Evolutionary conservation across 768 basidiomycete genomes (phyloP).

Genomic region (Lentinula lateritia): DNA sequence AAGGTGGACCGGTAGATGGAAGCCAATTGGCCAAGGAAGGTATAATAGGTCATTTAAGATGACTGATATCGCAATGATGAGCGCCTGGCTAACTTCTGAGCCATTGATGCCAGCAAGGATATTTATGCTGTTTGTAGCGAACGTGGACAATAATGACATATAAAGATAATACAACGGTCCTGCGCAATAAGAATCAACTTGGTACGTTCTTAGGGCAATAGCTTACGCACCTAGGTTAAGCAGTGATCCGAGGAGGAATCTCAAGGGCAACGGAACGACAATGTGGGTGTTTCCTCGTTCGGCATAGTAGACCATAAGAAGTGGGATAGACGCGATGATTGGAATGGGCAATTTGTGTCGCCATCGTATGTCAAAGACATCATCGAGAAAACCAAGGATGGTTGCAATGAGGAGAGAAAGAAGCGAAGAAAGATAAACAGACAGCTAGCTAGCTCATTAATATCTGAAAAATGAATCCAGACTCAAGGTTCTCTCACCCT

Average conservation of each 20-base stretch:
- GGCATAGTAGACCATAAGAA: slow-evolving; percentile 95
- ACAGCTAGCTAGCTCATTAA: slow-evolving; percentile 44
- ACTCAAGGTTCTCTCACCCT: slow-evolving; percentile 43
- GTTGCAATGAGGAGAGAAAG: slow-evolving; percentile 92
- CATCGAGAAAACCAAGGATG: slow-evolving; percentile 92
- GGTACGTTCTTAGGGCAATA: neutral
- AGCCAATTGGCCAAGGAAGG: slow-evolving; percentile 81
- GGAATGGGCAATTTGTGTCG: slow-evolving; percentile 96
- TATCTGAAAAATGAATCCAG: neutral
- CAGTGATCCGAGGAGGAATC: slow-evolving; percentile 66
- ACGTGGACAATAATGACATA: slow-evolving; percentile 94
- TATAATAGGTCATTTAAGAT: slow-evolving; percentile 90
- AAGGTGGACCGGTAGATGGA: slow-evolving; percentile 66
- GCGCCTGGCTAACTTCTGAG: slow-evolving; percentile 88
- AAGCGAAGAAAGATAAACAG: slow-evolving; percentile 88
- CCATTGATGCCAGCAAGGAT: slow-evolving; percentile 98
- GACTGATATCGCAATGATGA: slow-evolving; percentile 88
- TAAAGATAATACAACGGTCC: slow-evolving; percentile 95
- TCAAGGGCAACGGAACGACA: slow-evolving; percentile 83
- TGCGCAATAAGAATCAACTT: slow-evolving; percentile 22
- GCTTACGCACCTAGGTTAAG: slow-evolving; percentile 71
- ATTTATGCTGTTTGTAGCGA: slow-evolving; percentile 97
- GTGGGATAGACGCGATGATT: slow-evolving; percentile 89
- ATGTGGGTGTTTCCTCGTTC: slow-evolving; percentile 92
- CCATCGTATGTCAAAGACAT: slow-evolving; percentile 98